A percentile compares a stretch with the other conserved stretches of the same genome.
These are phyloP conservation scores for Penicillium arizonense DNA, from an alignment of 495 filamentous ascomycete species.

Conservation along the genomic window DNA sequence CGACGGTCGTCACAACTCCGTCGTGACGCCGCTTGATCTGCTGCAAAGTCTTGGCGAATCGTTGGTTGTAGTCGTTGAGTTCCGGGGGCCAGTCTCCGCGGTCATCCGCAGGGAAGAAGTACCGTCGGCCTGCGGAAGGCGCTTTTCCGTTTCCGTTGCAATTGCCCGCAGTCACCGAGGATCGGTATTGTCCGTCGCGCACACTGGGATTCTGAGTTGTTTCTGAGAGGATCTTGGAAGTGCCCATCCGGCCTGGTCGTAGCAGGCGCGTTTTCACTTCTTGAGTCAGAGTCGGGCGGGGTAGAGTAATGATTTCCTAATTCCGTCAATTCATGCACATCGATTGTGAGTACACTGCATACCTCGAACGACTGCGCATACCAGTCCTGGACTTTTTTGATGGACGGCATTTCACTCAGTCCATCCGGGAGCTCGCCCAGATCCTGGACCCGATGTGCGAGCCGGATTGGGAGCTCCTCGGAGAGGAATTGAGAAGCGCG, in stretches of 20 bases:
- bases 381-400: slow-evolving; percentile 93
- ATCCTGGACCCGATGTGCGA: slow-evolving; percentile 95
- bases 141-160: slow-evolving; percentile 48
- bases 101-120: slow-evolving; percentile 90
- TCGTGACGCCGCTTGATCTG: slow-evolving; percentile 96
- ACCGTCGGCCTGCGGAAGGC: slow-evolving; percentile 57
- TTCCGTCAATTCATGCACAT: slow-evolving; percentile 8
- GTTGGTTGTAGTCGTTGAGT: slow-evolving; percentile 87
- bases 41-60: slow-evolving; percentile 80
- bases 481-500: slow-evolving; percentile 97
- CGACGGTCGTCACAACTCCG: slow-evolving; percentile 90
- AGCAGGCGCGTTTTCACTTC: slow-evolving; percentile 79
- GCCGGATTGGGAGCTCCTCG: slow-evolving; percentile 94
- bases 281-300: slow-evolving; percentile 69
- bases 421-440: slow-evolving; percentile 92
- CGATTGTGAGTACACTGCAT: slow-evolving; percentile 20
- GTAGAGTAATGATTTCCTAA: slow-evolving; percentile 86
- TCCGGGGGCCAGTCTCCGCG: slow-evolving; percentile 90
- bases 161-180: slow-evolving; percentile 52
- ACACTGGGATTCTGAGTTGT: slow-evolving; percentile 89
- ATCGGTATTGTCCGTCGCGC: slow-evolving; percentile 80
- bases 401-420: slow-evolving; percentile 96
- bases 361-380: slow-evolving; percentile 99
- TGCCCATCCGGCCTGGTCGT: slow-evolving; percentile 63
- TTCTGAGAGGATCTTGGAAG: slow-evolving; percentile 69